phyloP scores from a whole-genome alignment of 495 filamentous ascomycete genomes.

The Penicillium samsonianum region DNA sequence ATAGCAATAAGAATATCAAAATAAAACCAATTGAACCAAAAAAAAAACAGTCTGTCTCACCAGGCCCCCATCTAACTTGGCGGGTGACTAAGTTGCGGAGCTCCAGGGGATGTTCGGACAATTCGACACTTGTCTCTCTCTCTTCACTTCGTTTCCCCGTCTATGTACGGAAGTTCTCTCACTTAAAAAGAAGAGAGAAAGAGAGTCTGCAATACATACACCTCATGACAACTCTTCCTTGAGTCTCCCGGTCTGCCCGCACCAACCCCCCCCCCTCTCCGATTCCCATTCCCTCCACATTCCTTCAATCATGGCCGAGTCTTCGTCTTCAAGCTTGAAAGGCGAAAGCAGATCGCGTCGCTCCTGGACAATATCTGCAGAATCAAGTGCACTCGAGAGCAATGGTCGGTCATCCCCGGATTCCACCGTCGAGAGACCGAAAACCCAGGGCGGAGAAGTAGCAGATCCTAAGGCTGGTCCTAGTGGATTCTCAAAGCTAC shows the following conservation, averaged over 20 bases:
- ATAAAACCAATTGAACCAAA: background rate
- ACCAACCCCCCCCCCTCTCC: constrained; percentile 8
- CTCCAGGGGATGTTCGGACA: constrained; percentile 6
- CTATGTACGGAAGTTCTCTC: background rate
- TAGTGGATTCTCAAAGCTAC: constrained; percentile 55
- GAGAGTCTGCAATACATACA: background rate
- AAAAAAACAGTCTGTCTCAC: background rate
- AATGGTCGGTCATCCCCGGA: constrained; percentile 49
- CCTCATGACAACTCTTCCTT: constrained; percentile 1
- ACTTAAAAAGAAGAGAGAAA: background rate
- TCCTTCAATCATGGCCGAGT: constrained; percentile 32
- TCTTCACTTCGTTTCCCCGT: background rate
- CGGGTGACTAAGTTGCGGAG: constrained; percentile 11
- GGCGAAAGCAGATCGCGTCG: constrained; percentile 31
- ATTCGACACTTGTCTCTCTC: background rate
- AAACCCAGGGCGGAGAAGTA: constrained; percentile 42
- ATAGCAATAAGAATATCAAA: background rate
- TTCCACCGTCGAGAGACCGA: constrained; percentile 44
- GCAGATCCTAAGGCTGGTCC: constrained; percentile 38
- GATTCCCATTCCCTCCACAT: constrained; percentile 10
- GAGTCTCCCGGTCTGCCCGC: constrained; percentile 5
- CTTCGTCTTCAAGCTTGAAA: constrained; percentile 33
- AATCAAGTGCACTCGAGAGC: constrained; percentile 39
- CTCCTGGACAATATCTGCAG: constrained; percentile 36
- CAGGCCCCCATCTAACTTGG: background rate